Evolutionary conservation across 1,284 basidiomycete genomes (phyloP), one percentile per base, ranked within the genome.

Genomic region (Wallemia ichthyophaga): DNA sequence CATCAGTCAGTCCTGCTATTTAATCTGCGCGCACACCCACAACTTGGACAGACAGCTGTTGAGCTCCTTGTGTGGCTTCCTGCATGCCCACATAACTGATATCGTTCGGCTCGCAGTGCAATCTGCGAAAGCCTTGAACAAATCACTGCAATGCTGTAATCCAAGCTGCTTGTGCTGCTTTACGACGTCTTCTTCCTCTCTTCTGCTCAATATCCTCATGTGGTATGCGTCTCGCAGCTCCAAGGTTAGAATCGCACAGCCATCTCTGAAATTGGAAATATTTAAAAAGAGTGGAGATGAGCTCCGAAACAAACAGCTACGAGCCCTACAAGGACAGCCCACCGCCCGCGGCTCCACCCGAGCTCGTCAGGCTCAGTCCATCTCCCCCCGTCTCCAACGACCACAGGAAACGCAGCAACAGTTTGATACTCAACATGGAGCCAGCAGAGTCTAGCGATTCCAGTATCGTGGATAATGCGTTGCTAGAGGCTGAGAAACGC

Each of bases 401-500:
- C n/a, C 37, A 19, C 37, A 48, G 37, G 37, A 13, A 48, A 17
- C 37, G 37, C 37, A 48, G 37, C 37, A 48, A 19, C 37, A 48
- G 37, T 21, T 21, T 48, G 13, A 19, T 48, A 48, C 37, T 48
- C 37, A 48, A 48, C 37, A 48, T 48, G 37, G 37, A 48, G n/a
- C 37, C 11, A 21, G 9, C 11, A 17, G 11, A 13, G 7, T 17
- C 13, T 15, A 21, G n/a, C 37, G 37, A 48, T 21, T 3, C n/a
- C 11, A 48, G 37, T 19, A 48, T 3, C n/a, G n/a, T 48, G 5
- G 37, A 48, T 19, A 17, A 3, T 5, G 37, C 11, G 7, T 21
- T 48, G 13, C 5, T 48, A 11, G 37, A 48, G n/a, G 11, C 37
- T 21, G 37, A 48, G 11, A 48, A 48, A 19, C 67, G 74, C 33